Percentiles rank a stretch among this genome's conserved stretches.
Evolutionary conservation across 306 rosid genomes (phyloP).

Genomic region (Medicago arabica): DNA sequence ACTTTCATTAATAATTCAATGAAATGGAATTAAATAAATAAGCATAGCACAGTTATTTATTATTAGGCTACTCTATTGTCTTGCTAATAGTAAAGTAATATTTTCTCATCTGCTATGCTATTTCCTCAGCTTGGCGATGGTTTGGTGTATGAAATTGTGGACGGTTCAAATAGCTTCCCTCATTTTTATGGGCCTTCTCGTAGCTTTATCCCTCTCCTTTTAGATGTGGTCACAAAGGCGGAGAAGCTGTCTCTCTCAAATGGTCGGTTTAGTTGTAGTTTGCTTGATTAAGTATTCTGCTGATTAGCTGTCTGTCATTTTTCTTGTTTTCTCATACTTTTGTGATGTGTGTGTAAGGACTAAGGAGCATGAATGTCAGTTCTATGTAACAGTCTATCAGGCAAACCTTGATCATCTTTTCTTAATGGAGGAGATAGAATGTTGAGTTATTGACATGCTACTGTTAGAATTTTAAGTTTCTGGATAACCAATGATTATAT

Average conservation of each 20-base stretch:
- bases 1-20: constrained; percentile 17
- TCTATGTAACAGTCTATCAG: constrained; percentile 17
- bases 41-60: constrained; percentile 13
- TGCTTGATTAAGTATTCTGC: constrained; percentile 51
- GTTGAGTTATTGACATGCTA: not conserved
- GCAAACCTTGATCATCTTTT: constrained; percentile 16
- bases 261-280: constrained; percentile 69
- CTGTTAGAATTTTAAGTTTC: not conserved
- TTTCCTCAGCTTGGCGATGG: constrained; percentile 81
- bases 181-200: constrained; percentile 87
- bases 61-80: not conserved
- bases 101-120: constrained; percentile 6
- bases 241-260: constrained; percentile 66
- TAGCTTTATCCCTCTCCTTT: constrained; percentile 72
- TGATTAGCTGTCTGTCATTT: constrained; percentile 1
- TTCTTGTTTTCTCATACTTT: constrained; percentile 18
- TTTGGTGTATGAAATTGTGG: constrained; percentile 78
- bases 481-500: not conserved
- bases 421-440: constrained; percentile 21
- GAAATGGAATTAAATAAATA: constrained; percentile 15
- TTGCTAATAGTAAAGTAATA: constrained; percentile 20
- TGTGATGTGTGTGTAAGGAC: constrained; percentile 19
- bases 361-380: not conserved
- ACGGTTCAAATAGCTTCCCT: constrained; percentile 75
- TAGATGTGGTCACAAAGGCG: constrained; percentile 65